Evolutionary conservation across 129 eudicot genomes (phyloP).

Genomic region (Apium graveolens): DNA sequence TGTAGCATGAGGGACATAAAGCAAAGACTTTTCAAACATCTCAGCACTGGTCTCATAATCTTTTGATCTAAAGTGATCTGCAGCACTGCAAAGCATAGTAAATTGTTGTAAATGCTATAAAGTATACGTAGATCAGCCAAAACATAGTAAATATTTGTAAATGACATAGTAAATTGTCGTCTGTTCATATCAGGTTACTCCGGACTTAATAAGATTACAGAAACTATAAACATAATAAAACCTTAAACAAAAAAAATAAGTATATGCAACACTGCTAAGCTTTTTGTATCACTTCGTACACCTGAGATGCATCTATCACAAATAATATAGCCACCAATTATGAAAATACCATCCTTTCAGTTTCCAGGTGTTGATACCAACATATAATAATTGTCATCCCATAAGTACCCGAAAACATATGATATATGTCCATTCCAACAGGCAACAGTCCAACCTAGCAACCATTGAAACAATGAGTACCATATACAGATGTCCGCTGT

Average conservation of each 20-base stretch:
- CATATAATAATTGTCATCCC: background rate
- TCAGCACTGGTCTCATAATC: slow-evolving; percentile 78
- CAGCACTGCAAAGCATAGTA: slow-evolving; percentile 52
- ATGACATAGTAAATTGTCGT: background rate
- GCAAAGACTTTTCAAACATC: slow-evolving; percentile 85
- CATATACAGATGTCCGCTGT: background rate
- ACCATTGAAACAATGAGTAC: background rate
- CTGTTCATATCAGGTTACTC: background rate
- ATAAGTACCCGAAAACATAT: background rate
- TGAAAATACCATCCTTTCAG: background rate
- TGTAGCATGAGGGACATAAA: slow-evolving; percentile 68
- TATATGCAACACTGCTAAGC: background rate
- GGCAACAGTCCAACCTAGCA: background rate
- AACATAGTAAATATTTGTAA: no score
- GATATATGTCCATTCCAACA: background rate
- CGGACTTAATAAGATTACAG: background rate
- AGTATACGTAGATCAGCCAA: background rate
- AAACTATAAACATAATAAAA: background rate
- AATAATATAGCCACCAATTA: background rate
- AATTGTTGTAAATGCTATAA: background rate
- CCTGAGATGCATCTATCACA: background rate
- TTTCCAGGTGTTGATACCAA: background rate
- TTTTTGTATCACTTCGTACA: background rate
- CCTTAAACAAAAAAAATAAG: background rate
- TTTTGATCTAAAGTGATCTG: slow-evolving; percentile 76